Evolutionary conservation across 192 early-diverging fungal genomes (phyloP).

Genomic region (Coemansia sp.): DNA sequence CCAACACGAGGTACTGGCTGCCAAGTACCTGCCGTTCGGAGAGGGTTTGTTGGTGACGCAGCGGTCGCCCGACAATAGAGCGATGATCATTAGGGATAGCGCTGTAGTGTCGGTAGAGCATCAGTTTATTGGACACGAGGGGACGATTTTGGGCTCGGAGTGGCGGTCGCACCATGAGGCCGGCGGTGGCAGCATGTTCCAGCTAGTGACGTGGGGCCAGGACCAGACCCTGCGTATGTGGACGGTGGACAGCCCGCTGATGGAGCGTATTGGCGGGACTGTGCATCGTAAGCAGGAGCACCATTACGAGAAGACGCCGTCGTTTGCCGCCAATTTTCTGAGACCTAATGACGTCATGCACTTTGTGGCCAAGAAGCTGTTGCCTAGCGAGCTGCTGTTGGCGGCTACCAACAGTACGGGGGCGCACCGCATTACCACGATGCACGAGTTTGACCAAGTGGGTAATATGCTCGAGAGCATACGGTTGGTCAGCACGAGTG

Average conservation of each 20-base stretch:
- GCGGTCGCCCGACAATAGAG: constrained; percentile 17
- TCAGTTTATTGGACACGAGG: constrained; percentile 40
- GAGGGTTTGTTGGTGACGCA: constrained; percentile 36
- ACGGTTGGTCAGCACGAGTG: constrained; percentile 10
- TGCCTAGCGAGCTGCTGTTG: constrained; percentile 30
- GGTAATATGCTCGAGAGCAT: constrained; percentile 24
- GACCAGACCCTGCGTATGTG: constrained; percentile 53
- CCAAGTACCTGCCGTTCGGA: constrained; percentile 44
- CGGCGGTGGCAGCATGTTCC: constrained; percentile 15
- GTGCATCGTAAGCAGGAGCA: background rate
- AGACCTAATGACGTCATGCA: constrained; percentile 48
- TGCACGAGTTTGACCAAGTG: constrained; percentile 22
- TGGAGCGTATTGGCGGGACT: constrained; percentile 23
- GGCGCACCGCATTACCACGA: constrained; percentile 13
- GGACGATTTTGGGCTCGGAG: constrained; percentile 29
- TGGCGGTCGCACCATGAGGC: constrained; percentile 31
- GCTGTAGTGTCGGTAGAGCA: constrained; percentile 23
- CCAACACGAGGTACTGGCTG: constrained; percentile 30
- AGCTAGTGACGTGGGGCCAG: constrained; percentile 52
- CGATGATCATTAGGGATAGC: constrained; percentile 25
- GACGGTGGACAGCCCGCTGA: constrained; percentile 15
- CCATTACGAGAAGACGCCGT: constrained; percentile 6
- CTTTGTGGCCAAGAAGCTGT: constrained; percentile 18
- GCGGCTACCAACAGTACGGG: constrained; percentile 15
- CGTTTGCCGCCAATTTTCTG: constrained; percentile 47